Evolutionary conservation across 139 green algal species (phyloP), one percentile per base, ranked within the genome.

Genomic region (Coelastrella sp.): DNA sequence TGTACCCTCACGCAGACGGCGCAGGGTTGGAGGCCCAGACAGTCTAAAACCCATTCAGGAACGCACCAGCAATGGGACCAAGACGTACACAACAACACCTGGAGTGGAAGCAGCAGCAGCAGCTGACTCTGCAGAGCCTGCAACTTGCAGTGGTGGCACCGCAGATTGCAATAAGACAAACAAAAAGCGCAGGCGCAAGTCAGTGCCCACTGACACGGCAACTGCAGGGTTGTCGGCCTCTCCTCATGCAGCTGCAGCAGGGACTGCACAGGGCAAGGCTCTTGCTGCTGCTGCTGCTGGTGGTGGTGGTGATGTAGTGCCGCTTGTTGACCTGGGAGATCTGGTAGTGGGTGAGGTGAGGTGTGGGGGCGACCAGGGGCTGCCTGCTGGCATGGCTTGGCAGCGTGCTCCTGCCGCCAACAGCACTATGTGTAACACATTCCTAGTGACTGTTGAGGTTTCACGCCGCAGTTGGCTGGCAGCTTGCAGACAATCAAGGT

Each of bases 251-350:
- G 73, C 22, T 22, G 73, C 73, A 80, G 25, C 22, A 80, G 22
- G 22, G 22, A 8, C n/a, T 58, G n/a, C 0, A 19, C 12, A n/a
- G 58, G 83, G 24, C 5, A 27, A n/a, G 22, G 10, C 79, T 27
- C 7, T 49, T 66, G 78, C 57, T 73, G 58, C 80, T 59, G 78
- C 78, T 84, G 78, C 79, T 74, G 81, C 59, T 86, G 80, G 8
- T 86, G 59, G 4, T 24, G 59, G 7, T 74, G 81, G 6, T 58
- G 56, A 6, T 17, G 74, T 24, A 80, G 74, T 6, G 14, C n/a
- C 20, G 24, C 24, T 74, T 27, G 57, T 86, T 22, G 59, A 75
- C 56, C 12, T 86, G 10, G 59, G 81, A 9, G 56, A 72, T 19
- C 19, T 84, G 0, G 79, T 84, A 70, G 56, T 68, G 0, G 79